These are phyloP conservation scores for Trametes cubensis DNA, from an alignment of 768 basidiomycete genomes.

Conservation along the genomic window DNA sequence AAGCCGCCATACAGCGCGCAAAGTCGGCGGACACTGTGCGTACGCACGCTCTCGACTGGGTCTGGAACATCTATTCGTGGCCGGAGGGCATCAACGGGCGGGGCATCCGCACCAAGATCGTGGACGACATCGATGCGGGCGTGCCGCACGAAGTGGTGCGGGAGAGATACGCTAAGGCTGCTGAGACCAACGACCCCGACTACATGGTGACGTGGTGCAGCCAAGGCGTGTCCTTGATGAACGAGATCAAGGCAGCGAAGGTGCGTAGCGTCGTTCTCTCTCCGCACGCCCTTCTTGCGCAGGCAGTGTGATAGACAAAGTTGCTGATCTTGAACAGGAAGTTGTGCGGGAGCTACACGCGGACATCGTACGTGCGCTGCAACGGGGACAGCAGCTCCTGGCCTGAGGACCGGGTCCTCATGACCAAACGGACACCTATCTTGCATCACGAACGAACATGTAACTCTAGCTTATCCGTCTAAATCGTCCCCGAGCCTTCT, in stretches of 20 bases:
- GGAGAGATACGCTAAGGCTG: constrained; percentile 49
- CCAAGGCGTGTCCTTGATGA: constrained; percentile 61
- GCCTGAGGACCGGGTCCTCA: constrained; percentile 7
- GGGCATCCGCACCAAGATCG: constrained; percentile 57
- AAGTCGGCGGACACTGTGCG: constrained; percentile 33
- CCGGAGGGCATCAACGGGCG: constrained; percentile 46
- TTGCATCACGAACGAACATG: neutral
- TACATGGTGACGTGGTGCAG: constrained; percentile 69
- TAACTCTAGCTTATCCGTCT: constrained; percentile 12
- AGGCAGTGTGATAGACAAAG: constrained; percentile 19
- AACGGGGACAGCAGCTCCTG: constrained; percentile 12
- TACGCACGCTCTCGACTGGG: constrained; percentile 39
- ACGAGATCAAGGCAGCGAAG: constrained; percentile 43
- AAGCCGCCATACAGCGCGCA: constrained; percentile 37
- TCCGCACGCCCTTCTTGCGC: neutral
- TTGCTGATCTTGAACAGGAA: constrained; percentile 42
- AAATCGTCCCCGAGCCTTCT: neutral
- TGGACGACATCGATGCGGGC: constrained; percentile 57
- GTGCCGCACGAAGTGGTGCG: constrained; percentile 46
- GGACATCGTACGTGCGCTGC: constrained; percentile 46
- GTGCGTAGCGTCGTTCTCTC: constrained; percentile 32
- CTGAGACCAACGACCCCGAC: constrained; percentile 44
- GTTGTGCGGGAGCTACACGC: constrained; percentile 55
- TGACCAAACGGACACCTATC: constrained; percentile 10
- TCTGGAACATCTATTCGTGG: constrained; percentile 37